phyloP scores from a whole-genome alignment of 352 stramenopile genomes.

The Elongisporangium senticosum region DNA sequence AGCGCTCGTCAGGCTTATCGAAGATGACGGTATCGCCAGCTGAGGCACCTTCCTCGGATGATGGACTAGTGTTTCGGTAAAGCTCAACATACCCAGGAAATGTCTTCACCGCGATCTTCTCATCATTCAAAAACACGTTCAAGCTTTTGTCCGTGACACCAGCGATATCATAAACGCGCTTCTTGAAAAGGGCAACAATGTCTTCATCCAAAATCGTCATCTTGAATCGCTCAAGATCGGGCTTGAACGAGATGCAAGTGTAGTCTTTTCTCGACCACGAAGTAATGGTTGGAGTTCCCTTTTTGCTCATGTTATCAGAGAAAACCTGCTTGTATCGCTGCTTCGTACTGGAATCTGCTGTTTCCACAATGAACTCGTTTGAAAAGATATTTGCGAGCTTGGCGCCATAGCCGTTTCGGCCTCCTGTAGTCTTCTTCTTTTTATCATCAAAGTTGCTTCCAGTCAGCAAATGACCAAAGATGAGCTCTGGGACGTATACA shows the following conservation, averaged over 20 bases:
- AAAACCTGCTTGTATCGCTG: conserved; percentile 93
- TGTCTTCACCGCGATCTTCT: conserved; percentile 88
- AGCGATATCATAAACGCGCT: conserved; percentile 96
- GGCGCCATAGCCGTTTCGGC: conserved; percentile 96
- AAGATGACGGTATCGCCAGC: conserved; percentile 77
- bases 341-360: conserved; percentile 89
- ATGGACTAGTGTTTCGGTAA: conserved; percentile 38
- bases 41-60: background rate
- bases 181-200: conserved; percentile 95
- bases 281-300: conserved; percentile 83
- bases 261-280: conserved; percentile 86
- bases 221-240: conserved; percentile 92
- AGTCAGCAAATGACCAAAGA: conserved; percentile 98
- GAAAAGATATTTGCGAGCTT: conserved; percentile 99
- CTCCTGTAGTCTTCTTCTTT: conserved; percentile 93
- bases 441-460: conserved; percentile 98
- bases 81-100: conserved; percentile 94
- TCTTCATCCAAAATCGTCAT: conserved; percentile 89
- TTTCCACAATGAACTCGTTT: conserved; percentile 98
- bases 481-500: conserved; percentile 96
- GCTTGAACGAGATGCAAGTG: conserved; percentile 96
- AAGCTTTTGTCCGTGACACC: conserved; percentile 91
- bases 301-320: conserved; percentile 92
- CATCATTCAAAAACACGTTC: conserved; percentile 93
- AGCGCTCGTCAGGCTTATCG: conserved; percentile 90